phyloP scores from a whole-genome alignment of 345 rosid genomes.

The Ricinus communis region DNA sequence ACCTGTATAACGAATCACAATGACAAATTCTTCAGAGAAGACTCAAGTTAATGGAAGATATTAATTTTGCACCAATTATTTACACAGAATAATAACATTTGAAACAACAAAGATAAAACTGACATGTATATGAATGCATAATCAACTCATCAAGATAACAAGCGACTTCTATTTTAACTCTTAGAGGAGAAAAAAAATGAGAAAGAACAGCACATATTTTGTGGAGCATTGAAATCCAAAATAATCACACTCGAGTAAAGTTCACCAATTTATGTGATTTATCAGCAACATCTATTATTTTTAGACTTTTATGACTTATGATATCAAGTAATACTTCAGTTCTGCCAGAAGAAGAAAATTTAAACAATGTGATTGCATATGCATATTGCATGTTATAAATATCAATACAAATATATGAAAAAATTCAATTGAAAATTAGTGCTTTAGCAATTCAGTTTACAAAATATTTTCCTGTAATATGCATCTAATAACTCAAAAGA shows the following conservation, averaged over 20 bases:
- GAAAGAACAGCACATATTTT: not conserved
- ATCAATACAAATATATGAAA: not conserved
- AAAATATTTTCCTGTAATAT: not conserved
- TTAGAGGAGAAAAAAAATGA: not conserved
- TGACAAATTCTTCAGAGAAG: constrained; percentile 5
- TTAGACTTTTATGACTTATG: not conserved
- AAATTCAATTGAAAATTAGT: not conserved
- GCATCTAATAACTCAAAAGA: not conserved
- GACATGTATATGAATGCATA: not conserved
- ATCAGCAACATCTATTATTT: not conserved
- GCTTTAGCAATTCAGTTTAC: not conserved
- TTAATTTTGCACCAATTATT: not conserved
- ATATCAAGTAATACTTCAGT: not conserved
- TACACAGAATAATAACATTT: not conserved
- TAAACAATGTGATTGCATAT: not conserved
- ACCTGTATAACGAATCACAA: constrained; percentile 46
- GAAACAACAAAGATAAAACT: not conserved
- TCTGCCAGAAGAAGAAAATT: not conserved
- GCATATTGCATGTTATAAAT: not conserved
- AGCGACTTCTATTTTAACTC: not conserved
- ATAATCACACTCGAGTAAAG: not conserved
- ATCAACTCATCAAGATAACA: not conserved
- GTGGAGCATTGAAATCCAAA: not conserved
- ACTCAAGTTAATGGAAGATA: not conserved
- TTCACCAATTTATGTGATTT: not conserved